Evolutionary conservation across 495 filamentous ascomycete genomes (phyloP).

Genomic region (Podospora appendiculata): DNA sequence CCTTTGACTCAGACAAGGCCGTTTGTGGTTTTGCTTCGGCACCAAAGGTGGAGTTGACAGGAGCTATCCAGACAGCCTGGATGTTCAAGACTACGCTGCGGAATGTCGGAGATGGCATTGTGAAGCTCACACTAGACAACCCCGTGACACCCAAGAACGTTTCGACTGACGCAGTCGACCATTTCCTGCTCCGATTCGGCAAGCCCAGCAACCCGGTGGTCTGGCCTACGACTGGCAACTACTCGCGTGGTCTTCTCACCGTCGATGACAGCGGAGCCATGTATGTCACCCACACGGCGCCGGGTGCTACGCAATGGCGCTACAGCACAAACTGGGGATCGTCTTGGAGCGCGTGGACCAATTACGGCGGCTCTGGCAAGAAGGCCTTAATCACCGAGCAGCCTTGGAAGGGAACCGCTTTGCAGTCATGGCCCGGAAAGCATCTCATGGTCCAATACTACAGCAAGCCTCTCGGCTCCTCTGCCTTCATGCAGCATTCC

Average conservation of each 20-base stretch:
- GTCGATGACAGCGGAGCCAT: conserved; percentile 22
- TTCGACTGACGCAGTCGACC: conserved; percentile 44
- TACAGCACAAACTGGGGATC: conserved; percentile 58
- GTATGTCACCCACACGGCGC: conserved; percentile 50
- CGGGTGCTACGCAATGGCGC: conserved; percentile 57
- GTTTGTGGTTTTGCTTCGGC: conserved; percentile 21
- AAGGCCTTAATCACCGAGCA: conserved; percentile 31
- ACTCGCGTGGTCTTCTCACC: conserved; percentile 45
- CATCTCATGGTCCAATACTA: conserved; percentile 64
- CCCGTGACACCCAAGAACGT: conserved; percentile 30
- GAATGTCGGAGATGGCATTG: conserved; percentile 58
- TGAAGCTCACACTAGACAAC: conserved; percentile 54
- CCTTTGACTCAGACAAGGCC: conserved; percentile 47
- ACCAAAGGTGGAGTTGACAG: conserved; percentile 11
- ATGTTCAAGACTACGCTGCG: conserved; percentile 44
- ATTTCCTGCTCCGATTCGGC: conserved; percentile 46
- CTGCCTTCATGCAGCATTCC: conserved; percentile 55
- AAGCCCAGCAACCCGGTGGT: conserved; percentile 46
- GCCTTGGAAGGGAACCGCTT: conserved; percentile 52
- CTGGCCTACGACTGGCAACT: conserved; percentile 51
- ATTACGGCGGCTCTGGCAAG: conserved; percentile 42
- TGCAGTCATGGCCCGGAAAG: conserved; percentile 57
- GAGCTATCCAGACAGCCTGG: conserved; percentile 49
- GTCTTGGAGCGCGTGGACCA: conserved; percentile 51
- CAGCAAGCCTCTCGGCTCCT: conserved; percentile 56